Evolutionary conservation across 2,329 filamentous ascomycete genomes (phyloP).

Genomic region (Verticillium nubilum): DNA sequence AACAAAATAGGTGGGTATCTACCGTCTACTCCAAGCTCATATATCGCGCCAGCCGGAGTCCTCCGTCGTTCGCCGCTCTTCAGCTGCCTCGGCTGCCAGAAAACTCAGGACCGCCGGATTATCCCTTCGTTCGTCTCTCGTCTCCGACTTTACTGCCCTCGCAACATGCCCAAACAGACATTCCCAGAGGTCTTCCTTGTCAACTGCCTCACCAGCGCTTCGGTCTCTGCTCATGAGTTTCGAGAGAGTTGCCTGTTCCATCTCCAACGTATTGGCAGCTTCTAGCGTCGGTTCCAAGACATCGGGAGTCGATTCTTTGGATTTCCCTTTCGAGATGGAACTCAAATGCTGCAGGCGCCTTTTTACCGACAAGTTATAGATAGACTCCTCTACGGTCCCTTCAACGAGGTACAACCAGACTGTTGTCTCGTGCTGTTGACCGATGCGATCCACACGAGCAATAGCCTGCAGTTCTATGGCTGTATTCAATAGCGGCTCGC

Average conservation of each 20-base stretch:
- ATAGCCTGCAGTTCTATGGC: slow-evolving; percentile 93
- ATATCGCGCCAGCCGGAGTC: not conserved
- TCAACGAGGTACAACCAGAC: slow-evolving; percentile 95
- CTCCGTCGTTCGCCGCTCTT: slow-evolving; percentile 21
- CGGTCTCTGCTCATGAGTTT: slow-evolving; percentile 66
- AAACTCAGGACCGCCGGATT: slow-evolving; percentile 33
- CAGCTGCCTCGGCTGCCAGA: slow-evolving; percentile 39
- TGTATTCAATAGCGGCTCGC: slow-evolving; percentile 89
- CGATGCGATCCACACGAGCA: slow-evolving; percentile 90
- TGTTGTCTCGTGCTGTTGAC: slow-evolving; percentile 79
- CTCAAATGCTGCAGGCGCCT: slow-evolving; percentile 75
- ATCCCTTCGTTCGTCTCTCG: slow-evolving; percentile 19
- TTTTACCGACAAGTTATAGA: slow-evolving; percentile 79
- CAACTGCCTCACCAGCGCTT: slow-evolving; percentile 73
- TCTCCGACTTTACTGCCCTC: slow-evolving; percentile 5
- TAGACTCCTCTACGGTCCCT: slow-evolving; percentile 85
- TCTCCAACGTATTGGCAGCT: slow-evolving; percentile 75
- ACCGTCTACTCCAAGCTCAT: not conserved
- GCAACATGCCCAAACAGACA: slow-evolving; percentile 70
- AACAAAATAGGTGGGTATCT: not conserved
- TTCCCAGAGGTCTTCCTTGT: slow-evolving; percentile 75
- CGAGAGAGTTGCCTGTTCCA: slow-evolving; percentile 67
- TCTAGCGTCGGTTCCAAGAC: slow-evolving; percentile 63
- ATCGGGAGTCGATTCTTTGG: slow-evolving; percentile 35
- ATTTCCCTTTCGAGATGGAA: slow-evolving; percentile 32